Conservation (phyloP, 179 eudicot species). For the Nepenthes alata region DNA sequence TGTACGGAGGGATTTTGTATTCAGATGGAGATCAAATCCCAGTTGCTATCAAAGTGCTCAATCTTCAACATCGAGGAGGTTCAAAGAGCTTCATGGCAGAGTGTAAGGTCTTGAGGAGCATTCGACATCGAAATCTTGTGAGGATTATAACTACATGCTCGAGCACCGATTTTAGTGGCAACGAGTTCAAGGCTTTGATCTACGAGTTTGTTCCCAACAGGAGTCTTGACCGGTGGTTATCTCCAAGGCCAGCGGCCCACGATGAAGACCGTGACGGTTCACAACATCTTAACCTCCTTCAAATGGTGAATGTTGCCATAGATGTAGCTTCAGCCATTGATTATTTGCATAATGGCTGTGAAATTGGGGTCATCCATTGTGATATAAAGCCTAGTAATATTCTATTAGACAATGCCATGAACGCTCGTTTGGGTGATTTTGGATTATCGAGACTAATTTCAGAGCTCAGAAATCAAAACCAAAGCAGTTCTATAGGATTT, state of each 20-base stretch:
- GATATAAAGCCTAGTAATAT: too few relatives aligned
- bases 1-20: not conserved
- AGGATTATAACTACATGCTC: constrained; percentile 27
- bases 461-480: too few relatives aligned
- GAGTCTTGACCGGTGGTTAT: constrained; percentile 23
- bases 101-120: constrained; percentile 18
- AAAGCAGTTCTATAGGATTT: too few relatives aligned
- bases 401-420: too few relatives aligned
- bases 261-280: too few relatives aligned
- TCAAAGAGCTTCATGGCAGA: constrained; percentile 20
- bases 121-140: constrained; percentile 19
- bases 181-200: constrained; percentile 27
- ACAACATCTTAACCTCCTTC: too few relatives aligned
- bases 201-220: constrained; percentile 23
- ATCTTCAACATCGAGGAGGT: constrained; percentile 11
- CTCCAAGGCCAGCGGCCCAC: not conserved
- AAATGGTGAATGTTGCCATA: too few relatives aligned
- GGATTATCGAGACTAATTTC: too few relatives aligned
- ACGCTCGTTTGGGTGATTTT: too few relatives aligned
- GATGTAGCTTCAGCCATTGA: too few relatives aligned
- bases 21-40: not conserved
- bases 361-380: too few relatives aligned
- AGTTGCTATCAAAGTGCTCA: constrained; percentile 19
- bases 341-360: too few relatives aligned
- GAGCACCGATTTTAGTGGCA: constrained; percentile 17